Conservation (phyloP, 108 stramenopile genomes). For the Skeletonema menzelii region DNA sequence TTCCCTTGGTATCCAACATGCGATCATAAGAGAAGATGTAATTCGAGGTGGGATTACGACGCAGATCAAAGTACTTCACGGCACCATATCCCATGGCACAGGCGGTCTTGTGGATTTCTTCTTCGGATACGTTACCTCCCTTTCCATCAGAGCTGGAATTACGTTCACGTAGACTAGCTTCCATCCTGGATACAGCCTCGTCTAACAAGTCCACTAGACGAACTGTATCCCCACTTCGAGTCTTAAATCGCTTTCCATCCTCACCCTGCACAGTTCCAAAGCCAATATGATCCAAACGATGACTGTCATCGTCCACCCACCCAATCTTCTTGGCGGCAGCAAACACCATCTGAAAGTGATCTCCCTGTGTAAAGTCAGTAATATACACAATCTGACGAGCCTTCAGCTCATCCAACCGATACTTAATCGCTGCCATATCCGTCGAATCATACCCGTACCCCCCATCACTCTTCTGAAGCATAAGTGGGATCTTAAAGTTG, state of each 20-base stretch:
- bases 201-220: conserved; percentile 97
- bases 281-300: conserved; percentile 93
- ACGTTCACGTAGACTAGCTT: conserved; percentile 75
- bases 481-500: conserved; percentile 88
- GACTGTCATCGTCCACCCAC: conserved; percentile 78
- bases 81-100: conserved; percentile 97
- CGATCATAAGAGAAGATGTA: conserved; percentile 99
- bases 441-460: conserved; percentile 99
- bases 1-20: conserved; percentile 98
- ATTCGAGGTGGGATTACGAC: conserved; percentile 94
- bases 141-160: conserved; percentile 49
- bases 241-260: conserved; percentile 99
- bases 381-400: conserved; percentile 92
- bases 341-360: conserved; percentile 96
- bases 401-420: conserved; percentile 80
- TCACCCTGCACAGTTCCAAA: conserved; percentile 98
- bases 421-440: conserved; percentile 98
- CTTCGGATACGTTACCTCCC: conserved; percentile 74
- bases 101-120: conserved; percentile 89
- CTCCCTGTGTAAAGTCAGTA: conserved; percentile 96
- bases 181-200: conserved; percentile 93
- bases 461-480: conserved; percentile 98
- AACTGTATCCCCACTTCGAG: conserved; percentile 97
- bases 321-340: conserved; percentile 91
- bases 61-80: conserved; percentile 99